Base-by-base conservation (phyloP, 371 early-diverging fungal genomes). In the Batkoa obscura region DNA sequence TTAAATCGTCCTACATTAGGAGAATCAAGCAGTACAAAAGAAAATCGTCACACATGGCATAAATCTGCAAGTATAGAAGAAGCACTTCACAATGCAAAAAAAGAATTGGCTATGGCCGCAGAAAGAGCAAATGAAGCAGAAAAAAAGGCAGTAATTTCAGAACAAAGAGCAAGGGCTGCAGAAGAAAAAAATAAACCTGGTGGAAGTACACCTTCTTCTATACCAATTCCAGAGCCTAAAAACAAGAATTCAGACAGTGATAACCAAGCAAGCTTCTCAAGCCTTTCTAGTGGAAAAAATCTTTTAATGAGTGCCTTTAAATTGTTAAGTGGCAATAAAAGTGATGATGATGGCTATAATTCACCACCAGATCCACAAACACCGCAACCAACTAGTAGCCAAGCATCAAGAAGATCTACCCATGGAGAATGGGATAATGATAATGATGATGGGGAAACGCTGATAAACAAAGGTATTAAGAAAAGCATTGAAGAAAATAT, bases 1-100 rank as follows among this genome's bases (percentile, higher is more conserved):
- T 66, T 89, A 38, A 71, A 66, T 51, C 73, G 79, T 47, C 45
- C 55, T n/a, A 17, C 45, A 2, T 59, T 60, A 58, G 64, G 68
- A 32, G 23, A 34, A 50, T 38, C 46, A 35, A 54, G 37, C 39
- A 54, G 54, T 39, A 36, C 30, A 3, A 50, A 36, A 10, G 37
- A 42, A 17, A n/a, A 42, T 32, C 45, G 43, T 12, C 15, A 13
- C 2, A 3, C 31, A 3, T 50, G 32, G 41, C 60, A 1, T 50
- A 46, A 12, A 15, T 37, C 41, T 48, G 33, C 31, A 13, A 36
- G 50, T 31, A 1, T 4, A 4, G 30, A 31, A 15, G 9, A 38
- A 5, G 55, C 41, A 32, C 45, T 57, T 30, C 41, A 37, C 33
- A 32, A 15, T 43, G 43, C 60, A 46, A 52, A 57, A 36, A 30